A percentile compares a stretch with the other conserved stretches of the same genome.
Evolutionary conservation across 2,329 filamentous ascomycete genomes (phyloP).

Genomic region (Aspergillus candidus): DNA sequence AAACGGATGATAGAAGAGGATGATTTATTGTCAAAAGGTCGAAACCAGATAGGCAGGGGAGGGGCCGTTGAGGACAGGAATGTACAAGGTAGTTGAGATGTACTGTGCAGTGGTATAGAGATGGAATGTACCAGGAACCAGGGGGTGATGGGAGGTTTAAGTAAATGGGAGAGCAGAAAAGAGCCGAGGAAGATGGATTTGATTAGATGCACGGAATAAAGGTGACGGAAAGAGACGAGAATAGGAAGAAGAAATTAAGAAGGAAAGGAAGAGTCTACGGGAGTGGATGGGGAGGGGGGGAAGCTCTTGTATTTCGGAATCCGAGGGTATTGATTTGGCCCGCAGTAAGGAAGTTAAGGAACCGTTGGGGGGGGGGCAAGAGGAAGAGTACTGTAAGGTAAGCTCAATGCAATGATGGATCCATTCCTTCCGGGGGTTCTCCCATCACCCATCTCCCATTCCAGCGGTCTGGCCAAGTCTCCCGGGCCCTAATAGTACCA

Average conservation of each 20-base stretch:
- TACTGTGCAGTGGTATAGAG: background rate
- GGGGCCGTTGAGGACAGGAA: constrained; percentile 1
- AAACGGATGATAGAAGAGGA: background rate
- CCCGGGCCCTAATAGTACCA: constrained; percentile 11
- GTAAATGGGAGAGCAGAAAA: constrained; percentile 9
- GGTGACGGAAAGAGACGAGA: background rate
- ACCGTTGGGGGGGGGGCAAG: constrained; percentile 24
- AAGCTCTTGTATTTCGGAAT: background rate
- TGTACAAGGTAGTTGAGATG: constrained; percentile 1
- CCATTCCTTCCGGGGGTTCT: constrained; percentile 1
- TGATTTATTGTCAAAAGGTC: background rate
- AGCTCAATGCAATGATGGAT: background rate
- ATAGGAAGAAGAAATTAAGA: background rate
- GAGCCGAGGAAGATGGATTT: constrained; percentile 1
- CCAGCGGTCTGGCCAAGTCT: constrained; percentile 16
- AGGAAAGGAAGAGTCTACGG: constrained; percentile 1
- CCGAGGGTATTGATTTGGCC: constrained; percentile 9
- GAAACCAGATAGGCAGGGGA: background rate
- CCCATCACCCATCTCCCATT: constrained; percentile 2
- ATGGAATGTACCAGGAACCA: background rate
- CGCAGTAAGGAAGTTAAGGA: constrained; percentile 9
- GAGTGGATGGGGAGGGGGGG: constrained; percentile 3
- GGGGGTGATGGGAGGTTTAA: constrained; percentile 1
- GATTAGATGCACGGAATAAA: constrained; percentile 1
- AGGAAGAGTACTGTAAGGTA: no score